Base-by-base conservation (phyloP, 352 stramenopile genomes). In the Pythium sukuiense region DNA sequence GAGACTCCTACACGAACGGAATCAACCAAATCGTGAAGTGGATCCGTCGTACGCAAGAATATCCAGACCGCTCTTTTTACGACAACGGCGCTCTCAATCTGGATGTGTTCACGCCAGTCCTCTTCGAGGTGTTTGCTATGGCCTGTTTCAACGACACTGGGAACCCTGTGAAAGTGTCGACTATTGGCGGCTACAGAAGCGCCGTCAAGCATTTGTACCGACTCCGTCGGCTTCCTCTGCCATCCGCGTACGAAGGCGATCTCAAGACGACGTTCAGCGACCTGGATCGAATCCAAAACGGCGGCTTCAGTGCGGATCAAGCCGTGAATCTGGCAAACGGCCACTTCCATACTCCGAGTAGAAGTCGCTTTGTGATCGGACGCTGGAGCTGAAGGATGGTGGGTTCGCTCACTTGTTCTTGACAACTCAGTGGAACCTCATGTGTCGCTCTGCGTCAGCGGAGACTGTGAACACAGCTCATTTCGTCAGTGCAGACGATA, bases 361-460 rank as follows among this genome's bases (percentile, higher is more conserved):
- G 30, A 30, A 52, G 16, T n/a, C 49, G 32, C 24, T 63, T 18
- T 63, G 59, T 32, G 9, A n/a, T 3, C 39, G 1, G 6, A 65
- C 59, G 11, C 6, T 57, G 0, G 24, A 26, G 45, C 16, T 26
- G 13, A 12, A 9, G 1, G 58, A 64, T 16, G 26, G 33, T 30
- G 68, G 62, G 0, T 76, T 76, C 66, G 27, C 63, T 1, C 71
- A 77, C 50, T 33, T 72, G 0, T 74, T 72, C 55, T 49, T 74
- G 54, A 0, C n/a, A n/a, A n/a, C n/a, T n/a, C 67, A 74, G 54
- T 74, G 71, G 71, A 72, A 77, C 61, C 41, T 71, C 11, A 74
- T 74, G 71, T 77, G 71, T 20, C 41, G 63, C 4, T 72, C 63
- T 0, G 65, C 60, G 24, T 77, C 63, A 3, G 63, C 71, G 7